Percentiles rank a stretch among this genome's conserved stretches.
Conservation (phyloP, 495 filamentous ascomycete species). For the Parachaetomium inaequale region DNA sequence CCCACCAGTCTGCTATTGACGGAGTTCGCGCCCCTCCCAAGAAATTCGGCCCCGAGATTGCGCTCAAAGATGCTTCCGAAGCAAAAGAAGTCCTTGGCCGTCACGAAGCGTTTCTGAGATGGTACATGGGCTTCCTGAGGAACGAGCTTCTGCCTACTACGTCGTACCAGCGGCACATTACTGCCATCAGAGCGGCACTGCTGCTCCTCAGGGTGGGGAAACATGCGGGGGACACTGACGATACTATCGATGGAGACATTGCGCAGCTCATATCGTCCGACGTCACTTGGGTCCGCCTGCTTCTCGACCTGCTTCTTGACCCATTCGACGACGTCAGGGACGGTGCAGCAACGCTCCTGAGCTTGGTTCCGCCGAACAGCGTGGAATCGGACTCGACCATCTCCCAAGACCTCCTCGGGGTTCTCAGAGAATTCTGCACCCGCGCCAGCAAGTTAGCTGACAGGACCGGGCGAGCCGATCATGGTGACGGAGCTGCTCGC, state of each 20-base stretch:
- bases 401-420: conserved; percentile 23
- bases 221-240: conserved; percentile 28
- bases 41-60: conserved; percentile 26
- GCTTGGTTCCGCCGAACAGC: conserved; percentile 34
- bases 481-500: conserved; percentile 79
- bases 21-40: conserved; percentile 8
- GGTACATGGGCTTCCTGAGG: conserved; percentile 69
- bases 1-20: conserved; percentile 3
- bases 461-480: conserved; percentile 72
- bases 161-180: conserved; percentile 85
- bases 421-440: conserved; percentile 36
- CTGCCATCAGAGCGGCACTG: conserved; percentile 62
- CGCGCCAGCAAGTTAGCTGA: conserved; percentile 57
- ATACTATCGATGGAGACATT: conserved; percentile 28
- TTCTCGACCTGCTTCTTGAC: conserved; percentile 77
- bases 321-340: conserved; percentile 90
- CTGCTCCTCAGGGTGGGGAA: conserved; percentile 55
- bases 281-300: conserved; percentile 55
- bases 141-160: conserved; percentile 68
- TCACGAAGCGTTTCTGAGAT: conserved; percentile 59
- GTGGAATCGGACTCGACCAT: conserved; percentile 5
- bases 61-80: conserved; percentile 23
- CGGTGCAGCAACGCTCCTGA: conserved; percentile 57
- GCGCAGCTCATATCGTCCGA: conserved; percentile 20
- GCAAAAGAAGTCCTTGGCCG: conserved; percentile 31